Evolutionary conservation across 208 protist species (phyloP).

Genomic region (Naegleria lovaniensis): DNA sequence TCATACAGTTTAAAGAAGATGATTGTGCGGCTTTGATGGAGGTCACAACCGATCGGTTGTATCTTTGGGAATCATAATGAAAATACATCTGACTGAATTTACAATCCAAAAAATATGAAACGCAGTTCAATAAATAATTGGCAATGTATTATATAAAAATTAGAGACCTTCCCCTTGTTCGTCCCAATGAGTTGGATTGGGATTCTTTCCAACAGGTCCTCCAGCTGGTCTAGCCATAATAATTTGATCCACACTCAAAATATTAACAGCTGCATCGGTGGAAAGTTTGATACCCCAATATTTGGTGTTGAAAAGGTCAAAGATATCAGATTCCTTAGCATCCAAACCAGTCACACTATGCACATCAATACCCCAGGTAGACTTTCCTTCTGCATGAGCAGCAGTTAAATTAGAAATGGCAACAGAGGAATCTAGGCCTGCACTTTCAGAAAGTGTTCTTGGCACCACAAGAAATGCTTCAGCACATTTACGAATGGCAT

Average conservation of each 20-base stretch:
- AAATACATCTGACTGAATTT: too few species aligned
- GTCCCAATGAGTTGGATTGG: conserved; percentile 25
- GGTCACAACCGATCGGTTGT: too few species aligned
- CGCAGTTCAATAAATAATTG: too few species aligned
- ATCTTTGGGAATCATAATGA: too few species aligned
- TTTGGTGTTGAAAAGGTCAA: conserved; percentile 86
- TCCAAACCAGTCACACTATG: conserved; percentile 70
- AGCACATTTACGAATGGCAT: conserved; percentile 94
- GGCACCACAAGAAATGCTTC: conserved; percentile 94
- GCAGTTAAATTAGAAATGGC: conserved; percentile 90
- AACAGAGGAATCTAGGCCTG: conserved; percentile 87
- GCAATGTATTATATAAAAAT: not conserved
- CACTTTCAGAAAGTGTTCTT: conserved; percentile 93
- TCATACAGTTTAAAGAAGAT: too few species aligned
- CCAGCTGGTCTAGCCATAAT: conserved; percentile 96
- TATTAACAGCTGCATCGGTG: conserved; percentile 89
- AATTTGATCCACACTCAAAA: conserved; percentile 89
- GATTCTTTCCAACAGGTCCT: conserved; percentile 75
- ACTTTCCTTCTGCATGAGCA: conserved; percentile 82
- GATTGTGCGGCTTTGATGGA: too few species aligned
- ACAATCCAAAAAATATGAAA: too few species aligned
- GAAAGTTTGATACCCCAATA: conserved; percentile 86
- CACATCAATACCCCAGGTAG: conserved; percentile 83
- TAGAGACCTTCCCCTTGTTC: conserved; percentile 19
- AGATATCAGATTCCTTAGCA: conserved; percentile 67